Percentiles rank a stretch among this genome's conserved stretches.
Conservation (phyloP, 768 basidiomycete species). For the Rhodosporidiobolus sp. region DNA sequence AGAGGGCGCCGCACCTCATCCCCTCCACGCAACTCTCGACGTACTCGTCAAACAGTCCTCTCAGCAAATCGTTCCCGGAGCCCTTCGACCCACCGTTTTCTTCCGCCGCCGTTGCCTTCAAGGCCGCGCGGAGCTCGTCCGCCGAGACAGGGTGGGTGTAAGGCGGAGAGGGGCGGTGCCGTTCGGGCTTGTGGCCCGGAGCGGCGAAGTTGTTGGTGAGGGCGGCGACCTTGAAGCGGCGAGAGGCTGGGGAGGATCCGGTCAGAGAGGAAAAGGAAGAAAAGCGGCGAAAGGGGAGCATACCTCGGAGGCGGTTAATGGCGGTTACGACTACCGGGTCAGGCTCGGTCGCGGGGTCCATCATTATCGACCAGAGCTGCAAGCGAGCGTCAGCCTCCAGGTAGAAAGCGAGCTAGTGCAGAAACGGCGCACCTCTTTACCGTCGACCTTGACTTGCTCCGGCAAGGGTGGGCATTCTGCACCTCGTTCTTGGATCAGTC, state of each 20-base stretch:
- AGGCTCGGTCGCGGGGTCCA: slow-evolving; percentile 19
- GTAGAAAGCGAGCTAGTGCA: not conserved
- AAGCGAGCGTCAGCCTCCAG: not conserved
- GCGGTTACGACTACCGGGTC: slow-evolving; percentile 27
- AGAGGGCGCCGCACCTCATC: slow-evolving; percentile 8
- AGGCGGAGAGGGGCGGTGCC: not conserved
- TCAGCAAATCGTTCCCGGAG: slow-evolving; percentile 6
- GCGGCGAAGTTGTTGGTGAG: slow-evolving; percentile 37
- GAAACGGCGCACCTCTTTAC: slow-evolving; percentile 18
- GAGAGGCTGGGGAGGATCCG: slow-evolving; percentile 11
- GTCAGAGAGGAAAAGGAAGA: not conserved
- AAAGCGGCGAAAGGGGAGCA: not conserved
- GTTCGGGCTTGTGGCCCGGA: not conserved
- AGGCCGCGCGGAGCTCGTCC: not conserved
- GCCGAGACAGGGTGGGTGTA: not conserved
- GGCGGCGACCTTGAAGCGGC: slow-evolving; percentile 28
- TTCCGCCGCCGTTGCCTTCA: not conserved
- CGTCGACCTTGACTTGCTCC: slow-evolving; percentile 23
- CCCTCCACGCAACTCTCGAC: slow-evolving; percentile 35
- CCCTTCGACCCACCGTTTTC: slow-evolving; percentile 9
- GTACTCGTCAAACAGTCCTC: slow-evolving; percentile 32
- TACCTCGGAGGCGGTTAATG: slow-evolving; percentile 29
- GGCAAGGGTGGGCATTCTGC: slow-evolving; percentile 25
- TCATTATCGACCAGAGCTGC: slow-evolving; percentile 36
- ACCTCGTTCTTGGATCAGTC: too few species aligned